Evolutionary conservation across 23 red algal species (phyloP).

Genomic region (Gracilaria vermiculophylla): DNA sequence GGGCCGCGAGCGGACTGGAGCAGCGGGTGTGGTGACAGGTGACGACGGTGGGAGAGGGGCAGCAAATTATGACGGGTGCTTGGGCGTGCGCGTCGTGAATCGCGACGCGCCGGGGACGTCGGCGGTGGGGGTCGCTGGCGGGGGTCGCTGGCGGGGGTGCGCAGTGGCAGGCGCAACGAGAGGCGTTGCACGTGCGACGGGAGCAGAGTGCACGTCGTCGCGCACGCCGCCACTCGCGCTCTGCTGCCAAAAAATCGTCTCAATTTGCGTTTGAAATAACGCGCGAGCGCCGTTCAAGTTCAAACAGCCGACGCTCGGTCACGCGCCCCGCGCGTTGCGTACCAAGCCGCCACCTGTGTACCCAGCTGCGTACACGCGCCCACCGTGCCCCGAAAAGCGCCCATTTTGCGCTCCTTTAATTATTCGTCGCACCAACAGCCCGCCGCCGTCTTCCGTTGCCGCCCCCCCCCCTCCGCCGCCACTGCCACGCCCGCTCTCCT

Average conservation of each 20-base stretch:
- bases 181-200: neutral
- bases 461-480: too few species aligned
- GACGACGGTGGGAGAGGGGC: too few species aligned
- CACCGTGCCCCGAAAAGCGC: too few species aligned
- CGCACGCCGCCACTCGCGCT: neutral
- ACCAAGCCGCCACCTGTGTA: too few species aligned
- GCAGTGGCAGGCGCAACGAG: neutral
- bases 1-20: too few species aligned
- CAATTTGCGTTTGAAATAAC: constrained; percentile 34
- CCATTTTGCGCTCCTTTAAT: too few species aligned
- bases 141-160: neutral
- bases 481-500: neutral
- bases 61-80: too few species aligned
- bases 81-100: too few species aligned
- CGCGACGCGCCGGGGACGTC: neutral
- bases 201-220: neutral
- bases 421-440: neutral
- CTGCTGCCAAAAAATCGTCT: neutral
- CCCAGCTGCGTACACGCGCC: too few species aligned
- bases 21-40: too few species aligned
- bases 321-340: too few species aligned
- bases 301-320: constrained; percentile 1
- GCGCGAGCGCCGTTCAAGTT: constrained; percentile 27
- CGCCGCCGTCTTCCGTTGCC: too few species aligned
- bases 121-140: neutral